A percentile compares a stretch with the other conserved stretches of the same genome.
Conservation (phyloP, 768 basidiomycete genomes). For the Pleurotus ostreatus region DNA sequence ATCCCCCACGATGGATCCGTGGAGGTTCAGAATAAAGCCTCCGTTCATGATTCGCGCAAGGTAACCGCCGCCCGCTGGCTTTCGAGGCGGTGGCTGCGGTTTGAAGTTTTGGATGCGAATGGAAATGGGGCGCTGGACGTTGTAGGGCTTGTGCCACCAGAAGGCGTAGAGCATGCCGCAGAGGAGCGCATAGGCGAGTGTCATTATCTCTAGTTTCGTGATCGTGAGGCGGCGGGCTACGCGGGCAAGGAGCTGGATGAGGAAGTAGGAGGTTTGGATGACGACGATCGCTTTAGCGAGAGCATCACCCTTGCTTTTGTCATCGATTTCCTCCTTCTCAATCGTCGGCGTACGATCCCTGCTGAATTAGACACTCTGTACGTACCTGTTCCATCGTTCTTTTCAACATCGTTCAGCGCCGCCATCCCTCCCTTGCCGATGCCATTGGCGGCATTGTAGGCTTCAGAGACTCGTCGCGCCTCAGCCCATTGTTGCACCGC, state of each 20-base stretch:
- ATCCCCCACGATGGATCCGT: too few species aligned
- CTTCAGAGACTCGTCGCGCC: too few species aligned
- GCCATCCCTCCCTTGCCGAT: too few species aligned
- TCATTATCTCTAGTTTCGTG: slow-evolving; percentile 26
- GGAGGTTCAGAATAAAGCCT: too few species aligned
- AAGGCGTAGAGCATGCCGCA: slow-evolving; percentile 23
- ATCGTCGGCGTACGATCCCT: background rate
- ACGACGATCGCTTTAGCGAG: slow-evolving; percentile 21
- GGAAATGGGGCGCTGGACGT: slow-evolving; percentile 16
- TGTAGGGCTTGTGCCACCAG: slow-evolving; percentile 33
- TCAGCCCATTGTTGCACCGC: slow-evolving; percentile 16
- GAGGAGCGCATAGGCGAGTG: slow-evolving; percentile 21
- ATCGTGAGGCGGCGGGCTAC: slow-evolving; percentile 16
- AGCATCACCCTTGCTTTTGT: slow-evolving; percentile 22
- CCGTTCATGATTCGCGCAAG: background rate
- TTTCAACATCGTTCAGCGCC: too few species aligned
- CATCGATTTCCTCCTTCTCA: slow-evolving; percentile 19
- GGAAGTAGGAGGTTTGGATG: slow-evolving; percentile 26
- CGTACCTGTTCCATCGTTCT: too few species aligned
- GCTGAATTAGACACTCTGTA: too few species aligned
- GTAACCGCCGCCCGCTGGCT: too few species aligned
- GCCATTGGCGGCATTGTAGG: too few species aligned
- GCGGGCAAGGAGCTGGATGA: slow-evolving; percentile 23
- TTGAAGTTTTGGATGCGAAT: too few species aligned
- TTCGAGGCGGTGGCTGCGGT: too few species aligned